Evolutionary conservation across 257 asterid genomes (phyloP).

Genomic region (Nicotiana tomentosiformis): DNA sequence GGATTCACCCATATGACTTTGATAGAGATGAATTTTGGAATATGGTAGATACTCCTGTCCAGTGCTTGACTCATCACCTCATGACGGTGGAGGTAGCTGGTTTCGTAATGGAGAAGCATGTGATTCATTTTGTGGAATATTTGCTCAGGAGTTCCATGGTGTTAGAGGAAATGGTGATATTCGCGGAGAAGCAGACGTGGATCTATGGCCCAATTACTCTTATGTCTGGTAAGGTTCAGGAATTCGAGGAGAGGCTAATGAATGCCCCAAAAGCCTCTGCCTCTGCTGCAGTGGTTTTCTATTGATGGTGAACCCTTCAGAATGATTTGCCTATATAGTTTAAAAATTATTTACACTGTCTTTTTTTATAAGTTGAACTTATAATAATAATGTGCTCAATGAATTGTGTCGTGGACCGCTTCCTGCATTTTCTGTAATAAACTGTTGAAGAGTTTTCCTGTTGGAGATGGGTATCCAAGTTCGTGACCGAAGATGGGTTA

Average conservation of each 20-base stretch:
- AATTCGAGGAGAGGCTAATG: too few relatives aligned
- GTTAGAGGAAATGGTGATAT: too few relatives aligned
- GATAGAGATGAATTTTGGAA: slow-evolving; percentile 8
- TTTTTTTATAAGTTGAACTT: background rate
- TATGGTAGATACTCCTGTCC: background rate
- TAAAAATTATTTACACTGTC: background rate
- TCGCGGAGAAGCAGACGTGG: too few relatives aligned
- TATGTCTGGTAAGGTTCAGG: too few relatives aligned
- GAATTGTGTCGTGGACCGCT: background rate
- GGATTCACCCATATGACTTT: slow-evolving; percentile 12
- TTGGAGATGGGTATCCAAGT: background rate
- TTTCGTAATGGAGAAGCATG: background rate
- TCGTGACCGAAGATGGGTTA: too few relatives aligned
- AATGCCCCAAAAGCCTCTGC: too few relatives aligned
- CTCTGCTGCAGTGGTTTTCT: background rate
- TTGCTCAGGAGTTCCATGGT: background rate
- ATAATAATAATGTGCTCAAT: background rate
- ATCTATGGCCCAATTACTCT: too few relatives aligned
- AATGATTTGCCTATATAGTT: background rate
- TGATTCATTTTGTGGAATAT: background rate
- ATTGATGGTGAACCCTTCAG: slow-evolving; percentile 5
- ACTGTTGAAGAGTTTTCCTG: background rate
- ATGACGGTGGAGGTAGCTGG: slow-evolving; percentile 3
- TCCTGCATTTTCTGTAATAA: background rate
- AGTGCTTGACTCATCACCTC: slow-evolving; percentile 3